Base-by-base conservation (phyloP, 805 yeast genomes). In the Candida piceae region DNA sequence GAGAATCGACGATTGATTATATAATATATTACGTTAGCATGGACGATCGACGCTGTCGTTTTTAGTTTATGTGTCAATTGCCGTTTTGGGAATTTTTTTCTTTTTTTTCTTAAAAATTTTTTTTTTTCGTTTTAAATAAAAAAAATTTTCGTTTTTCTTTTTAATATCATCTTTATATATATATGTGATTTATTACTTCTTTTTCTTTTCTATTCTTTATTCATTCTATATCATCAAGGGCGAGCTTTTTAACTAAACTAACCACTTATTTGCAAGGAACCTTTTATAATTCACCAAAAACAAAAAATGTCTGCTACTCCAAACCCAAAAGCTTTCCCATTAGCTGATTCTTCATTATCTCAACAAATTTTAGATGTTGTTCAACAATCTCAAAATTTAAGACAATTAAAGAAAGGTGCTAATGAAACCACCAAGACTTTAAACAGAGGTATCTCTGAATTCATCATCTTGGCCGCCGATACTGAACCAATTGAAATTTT, bases 381-480 rank as follows among this genome's bases (percentile, higher is more conserved):
- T 57, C 98, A 93, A 74, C 98, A 93, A 74, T 87, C 97, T 45
- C 89, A 95, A 59, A 88, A 84, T 72, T 78, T 93, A 65, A 88
- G 97, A 76, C 99, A 93, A 73, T 80, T 93, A 69, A 93, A 93
- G 79, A 93, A 93, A 70, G 99, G 99, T 70, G 98, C 99, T 55
- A 93, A 93, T 68, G 99, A 93, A 74, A 95, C 97, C 61, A 93
- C 97, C 71, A 90, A 90, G 78, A 90, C 97, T 57, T 78, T 90
- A 72, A 90, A 90, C 84, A 85, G 97, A 77, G 98, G 98, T 81
- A 90, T 90, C 61, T 85, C 97, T 58, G 98, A 90, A 74, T 90
- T 90, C 77, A 89, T 90, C 68, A 86, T 90, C 72, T 87, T 93
- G 97, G 98, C 99, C 52, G 99, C 98, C 57, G 99, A 93, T 65